These are phyloP conservation scores for Polytrichum formosum DNA, from an alignment of 225 moss, liverwort and hornwort genomes.

Conservation along the genomic window DNA sequence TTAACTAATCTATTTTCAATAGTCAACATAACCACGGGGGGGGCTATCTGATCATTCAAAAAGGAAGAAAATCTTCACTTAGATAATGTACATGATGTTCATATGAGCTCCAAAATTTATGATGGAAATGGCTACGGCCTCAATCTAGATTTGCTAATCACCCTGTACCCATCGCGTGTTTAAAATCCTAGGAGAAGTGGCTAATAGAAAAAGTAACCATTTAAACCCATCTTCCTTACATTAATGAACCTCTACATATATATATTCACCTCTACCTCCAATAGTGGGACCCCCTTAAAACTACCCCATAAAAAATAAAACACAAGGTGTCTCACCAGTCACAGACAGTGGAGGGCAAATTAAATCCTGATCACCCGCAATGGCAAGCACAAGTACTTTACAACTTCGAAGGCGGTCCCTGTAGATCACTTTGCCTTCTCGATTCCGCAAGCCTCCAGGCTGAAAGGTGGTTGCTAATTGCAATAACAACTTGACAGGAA, in stretches of 20 bases:
- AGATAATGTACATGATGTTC: no score
- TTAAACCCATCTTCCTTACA: background rate
- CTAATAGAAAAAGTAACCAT: background rate
- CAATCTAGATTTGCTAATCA: background rate
- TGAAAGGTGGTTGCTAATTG: constrained; percentile 83
- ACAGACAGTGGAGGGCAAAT: constrained; percentile 91
- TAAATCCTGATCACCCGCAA: constrained; percentile 83
- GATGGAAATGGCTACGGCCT: no score
- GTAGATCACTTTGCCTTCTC: constrained; percentile 73
- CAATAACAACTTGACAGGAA: constrained; percentile 86
- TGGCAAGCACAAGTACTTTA: constrained; percentile 82
- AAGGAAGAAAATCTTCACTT: no score
- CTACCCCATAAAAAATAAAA: no score
- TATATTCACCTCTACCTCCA: background rate
- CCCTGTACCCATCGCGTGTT: no score
- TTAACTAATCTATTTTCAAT: no score
- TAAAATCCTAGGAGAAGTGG: background rate
- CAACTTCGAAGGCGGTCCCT: constrained; percentile 67
- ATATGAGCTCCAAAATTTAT: no score
- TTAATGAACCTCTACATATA: background rate
- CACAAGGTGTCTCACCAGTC: constrained; percentile 40
- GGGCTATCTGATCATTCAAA: no score
- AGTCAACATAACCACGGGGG: no score
- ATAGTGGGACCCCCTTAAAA: background rate
- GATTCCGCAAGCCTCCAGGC: constrained; percentile 84